Evolutionary conservation across 1,284 basidiomycete species (phyloP).

Genomic region (Leccinum angustisporum): DNA sequence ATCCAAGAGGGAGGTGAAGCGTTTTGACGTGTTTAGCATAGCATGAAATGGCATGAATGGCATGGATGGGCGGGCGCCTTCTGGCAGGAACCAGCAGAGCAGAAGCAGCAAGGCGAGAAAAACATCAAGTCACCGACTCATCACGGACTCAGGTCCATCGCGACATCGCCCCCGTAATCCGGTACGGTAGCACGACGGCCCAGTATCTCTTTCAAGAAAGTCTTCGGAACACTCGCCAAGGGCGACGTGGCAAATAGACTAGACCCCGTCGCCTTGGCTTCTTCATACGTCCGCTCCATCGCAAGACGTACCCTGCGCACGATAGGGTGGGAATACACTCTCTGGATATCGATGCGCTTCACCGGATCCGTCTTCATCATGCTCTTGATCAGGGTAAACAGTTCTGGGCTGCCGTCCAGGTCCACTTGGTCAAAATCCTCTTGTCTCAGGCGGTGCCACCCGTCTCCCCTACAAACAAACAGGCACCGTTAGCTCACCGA

Average conservation of each 20-base stretch:
- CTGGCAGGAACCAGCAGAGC: neutral
- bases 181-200: slow-evolving; percentile 25
- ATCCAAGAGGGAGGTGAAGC: slow-evolving; percentile 22
- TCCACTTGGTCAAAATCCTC: slow-evolving; percentile 94
- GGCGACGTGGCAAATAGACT: slow-evolving; percentile 64
- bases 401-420: slow-evolving; percentile 68
- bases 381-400: slow-evolving; percentile 69
- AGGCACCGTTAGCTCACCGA: slow-evolving; percentile 15
- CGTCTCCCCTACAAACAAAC: slow-evolving; percentile 63
- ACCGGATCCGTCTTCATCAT: slow-evolving; percentile 80
- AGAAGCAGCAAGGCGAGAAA: neutral
- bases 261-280: slow-evolving; percentile 40
- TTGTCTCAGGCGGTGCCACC: slow-evolving; percentile 91
- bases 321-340: slow-evolving; percentile 64
- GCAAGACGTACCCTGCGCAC: slow-evolving; percentile 63
- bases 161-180: slow-evolving; percentile 31
- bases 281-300: slow-evolving; percentile 57
- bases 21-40: neutral
- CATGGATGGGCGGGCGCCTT: neutral
- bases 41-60: neutral
- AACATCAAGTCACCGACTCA: neutral
- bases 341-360: slow-evolving; percentile 57
- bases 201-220: slow-evolving; percentile 66
- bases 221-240: slow-evolving; percentile 53
- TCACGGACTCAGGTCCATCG: slow-evolving; percentile 45